Evolutionary conservation across 306 rosid species (phyloP).

Genomic region (Prunus fruticosa): DNA sequence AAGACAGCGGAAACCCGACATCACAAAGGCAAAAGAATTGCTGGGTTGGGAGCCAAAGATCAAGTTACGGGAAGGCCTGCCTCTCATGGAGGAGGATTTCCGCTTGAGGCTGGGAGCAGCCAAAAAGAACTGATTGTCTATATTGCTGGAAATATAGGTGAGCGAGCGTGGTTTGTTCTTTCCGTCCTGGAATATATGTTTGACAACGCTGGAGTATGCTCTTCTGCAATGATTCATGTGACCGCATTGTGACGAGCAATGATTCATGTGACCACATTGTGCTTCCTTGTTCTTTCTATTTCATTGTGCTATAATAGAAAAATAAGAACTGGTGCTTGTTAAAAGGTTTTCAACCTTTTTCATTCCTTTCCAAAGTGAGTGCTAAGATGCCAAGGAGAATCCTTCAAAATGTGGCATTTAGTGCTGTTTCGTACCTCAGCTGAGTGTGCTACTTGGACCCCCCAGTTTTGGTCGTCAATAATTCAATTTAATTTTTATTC

Average conservation of each 20-base stretch:
- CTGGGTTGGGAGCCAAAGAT: conserved; percentile 78
- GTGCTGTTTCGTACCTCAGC: not conserved
- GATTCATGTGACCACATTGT: not conserved
- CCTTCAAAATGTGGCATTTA: not conserved
- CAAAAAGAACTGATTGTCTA: conserved; percentile 23
- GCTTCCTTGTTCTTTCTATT: not conserved
- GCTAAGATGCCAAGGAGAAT: not conserved
- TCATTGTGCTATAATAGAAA: not conserved
- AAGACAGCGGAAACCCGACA: conserved; percentile 78
- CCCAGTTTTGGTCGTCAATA: conserved; percentile 1
- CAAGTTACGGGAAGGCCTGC: conserved; percentile 63
- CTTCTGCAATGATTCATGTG: not conserved
- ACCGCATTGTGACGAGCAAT: not conserved
- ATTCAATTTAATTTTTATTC: not conserved
- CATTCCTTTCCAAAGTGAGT: not conserved
- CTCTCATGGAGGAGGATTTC: conserved; percentile 86
- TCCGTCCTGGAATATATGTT: not conserved
- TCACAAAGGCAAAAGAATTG: conserved; percentile 61
- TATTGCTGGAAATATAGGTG: conserved; percentile 7
- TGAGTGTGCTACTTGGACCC: not conserved
- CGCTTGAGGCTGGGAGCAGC: conserved; percentile 62
- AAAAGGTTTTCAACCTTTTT: not conserved
- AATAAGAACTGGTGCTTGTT: conserved; percentile 5
- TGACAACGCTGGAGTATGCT: not conserved
- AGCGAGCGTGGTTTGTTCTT: not conserved